These are phyloP conservation scores for Dendrobium officinale DNA, from an alignment of 106 monocot genomes.

Conservation along the genomic window DNA sequence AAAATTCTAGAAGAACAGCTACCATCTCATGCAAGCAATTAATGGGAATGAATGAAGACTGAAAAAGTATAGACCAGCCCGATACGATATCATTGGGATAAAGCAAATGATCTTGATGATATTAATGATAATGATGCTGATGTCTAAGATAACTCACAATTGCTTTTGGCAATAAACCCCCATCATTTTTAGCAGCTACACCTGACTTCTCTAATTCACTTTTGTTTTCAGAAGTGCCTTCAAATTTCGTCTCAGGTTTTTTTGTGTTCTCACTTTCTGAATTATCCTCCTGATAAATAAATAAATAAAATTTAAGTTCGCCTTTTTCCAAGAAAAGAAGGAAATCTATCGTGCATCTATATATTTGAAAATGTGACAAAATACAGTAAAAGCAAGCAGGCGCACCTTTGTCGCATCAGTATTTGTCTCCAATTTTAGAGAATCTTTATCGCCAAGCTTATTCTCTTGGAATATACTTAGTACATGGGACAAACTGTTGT, in stretches of 20 bases:
- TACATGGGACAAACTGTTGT: conserved; percentile 65
- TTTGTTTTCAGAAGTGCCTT: conserved; percentile 44
- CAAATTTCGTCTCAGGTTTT: conserved; percentile 45
- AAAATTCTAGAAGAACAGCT: background rate
- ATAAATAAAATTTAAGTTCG: background rate
- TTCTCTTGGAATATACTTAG: conserved; percentile 72
- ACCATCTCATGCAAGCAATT: background rate
- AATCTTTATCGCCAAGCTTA: conserved; percentile 37
- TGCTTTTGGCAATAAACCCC: conserved; percentile 35
- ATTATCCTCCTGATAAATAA: conserved; percentile 25
- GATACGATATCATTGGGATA: background rate
- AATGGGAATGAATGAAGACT: background rate
- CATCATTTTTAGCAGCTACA: conserved; percentile 38
- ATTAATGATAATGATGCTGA: background rate
- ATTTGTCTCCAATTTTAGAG: conserved; percentile 36
- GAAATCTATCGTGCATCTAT: background rate
- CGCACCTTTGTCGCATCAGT: conserved; percentile 38
- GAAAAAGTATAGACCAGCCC: background rate
- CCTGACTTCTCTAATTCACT: conserved; percentile 44
- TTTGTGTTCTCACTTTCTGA: conserved; percentile 14
- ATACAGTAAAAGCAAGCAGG: background rate
- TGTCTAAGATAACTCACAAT: conserved; percentile 29
- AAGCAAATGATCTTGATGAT: background rate
- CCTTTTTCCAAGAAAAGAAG: conserved; percentile 1
- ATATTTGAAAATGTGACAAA: background rate